phyloP scores from a whole-genome alignment of 495 filamentous ascomycete genomes.

The Lasiosphaeria hispida region DNA sequence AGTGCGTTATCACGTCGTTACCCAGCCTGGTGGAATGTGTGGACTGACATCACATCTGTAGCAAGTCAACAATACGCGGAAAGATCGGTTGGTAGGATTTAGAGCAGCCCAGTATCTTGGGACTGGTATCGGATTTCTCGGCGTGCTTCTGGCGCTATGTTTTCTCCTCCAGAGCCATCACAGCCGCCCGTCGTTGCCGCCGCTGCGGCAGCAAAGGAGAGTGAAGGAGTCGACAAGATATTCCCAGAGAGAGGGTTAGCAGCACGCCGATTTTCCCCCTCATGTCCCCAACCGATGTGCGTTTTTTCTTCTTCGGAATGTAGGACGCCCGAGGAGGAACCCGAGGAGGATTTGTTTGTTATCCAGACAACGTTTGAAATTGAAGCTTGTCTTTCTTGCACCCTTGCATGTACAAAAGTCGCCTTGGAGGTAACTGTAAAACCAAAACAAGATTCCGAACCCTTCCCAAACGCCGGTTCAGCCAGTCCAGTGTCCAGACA shows the following conservation, averaged over 20 bases:
- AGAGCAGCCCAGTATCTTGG: slow-evolving; percentile 58
- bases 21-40: too few species aligned
- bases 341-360: too few species aligned
- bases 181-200: background rate
- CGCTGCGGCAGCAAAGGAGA: too few species aligned
- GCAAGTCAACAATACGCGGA: slow-evolving; percentile 24
- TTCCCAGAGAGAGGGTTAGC: background rate
- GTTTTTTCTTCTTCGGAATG: too few species aligned
- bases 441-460: slow-evolving; percentile 23
- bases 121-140: slow-evolving; percentile 50
- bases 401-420: slow-evolving; percentile 3
- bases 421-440: slow-evolving; percentile 8
- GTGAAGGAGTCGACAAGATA: background rate
- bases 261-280: background rate
- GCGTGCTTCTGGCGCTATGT: slow-evolving; percentile 35
- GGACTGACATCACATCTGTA: slow-evolving; percentile 2
- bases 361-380: background rate
- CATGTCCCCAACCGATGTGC: too few species aligned
- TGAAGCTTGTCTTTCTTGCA: background rate
- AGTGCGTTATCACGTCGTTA: background rate
- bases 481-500: slow-evolving; percentile 28
- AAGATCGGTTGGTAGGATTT: slow-evolving; percentile 48
- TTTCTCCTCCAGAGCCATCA: slow-evolving; percentile 15
- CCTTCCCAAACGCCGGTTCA: slow-evolving; percentile 28
- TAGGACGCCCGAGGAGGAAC: too few species aligned